These are phyloP conservation scores for Stephanodiscus minutulus DNA, from an alignment of 108 stramenopile species.

Conservation along the genomic window DNA sequence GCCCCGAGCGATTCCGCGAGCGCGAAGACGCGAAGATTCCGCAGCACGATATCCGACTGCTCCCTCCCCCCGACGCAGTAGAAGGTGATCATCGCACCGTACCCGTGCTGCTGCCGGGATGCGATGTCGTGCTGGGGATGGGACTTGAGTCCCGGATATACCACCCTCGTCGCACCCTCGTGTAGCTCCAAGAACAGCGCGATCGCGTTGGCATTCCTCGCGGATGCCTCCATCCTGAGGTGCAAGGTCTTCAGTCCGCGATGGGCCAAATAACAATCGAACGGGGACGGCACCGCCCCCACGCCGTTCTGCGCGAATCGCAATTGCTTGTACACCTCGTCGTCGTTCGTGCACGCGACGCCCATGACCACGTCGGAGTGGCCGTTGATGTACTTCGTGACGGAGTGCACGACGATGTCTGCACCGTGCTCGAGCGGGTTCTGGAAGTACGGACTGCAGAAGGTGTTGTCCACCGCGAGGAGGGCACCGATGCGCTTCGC, in stretches of 20 bases:
- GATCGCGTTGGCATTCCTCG: constrained; percentile 79
- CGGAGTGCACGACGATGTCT: constrained; percentile 78
- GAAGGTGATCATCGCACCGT: constrained; percentile 90
- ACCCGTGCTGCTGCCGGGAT: constrained; percentile 70
- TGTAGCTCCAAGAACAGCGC: constrained; percentile 73
- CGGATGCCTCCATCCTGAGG: constrained; percentile 83
- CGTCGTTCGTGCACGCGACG: constrained; percentile 72
- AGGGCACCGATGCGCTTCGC: constrained; percentile 52
- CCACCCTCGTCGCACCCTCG: constrained; percentile 59
- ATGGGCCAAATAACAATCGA: constrained; percentile 89
- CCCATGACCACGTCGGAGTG: constrained; percentile 83
- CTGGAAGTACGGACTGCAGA: constrained; percentile 91
- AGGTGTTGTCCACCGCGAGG: constrained; percentile 93
- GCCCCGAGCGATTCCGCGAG: constrained; percentile 76
- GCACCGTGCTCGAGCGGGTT: constrained; percentile 81
- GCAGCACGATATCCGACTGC: constrained; percentile 54
- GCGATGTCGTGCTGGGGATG: constrained; percentile 89
- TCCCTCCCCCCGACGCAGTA: constrained; percentile 74
- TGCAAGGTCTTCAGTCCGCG: constrained; percentile 91
- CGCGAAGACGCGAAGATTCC: constrained; percentile 65
- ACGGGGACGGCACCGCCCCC: constrained; percentile 90
- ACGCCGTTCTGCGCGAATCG: constrained; percentile 88
- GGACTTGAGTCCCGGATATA: constrained; percentile 82
- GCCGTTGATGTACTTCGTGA: constrained; percentile 88
- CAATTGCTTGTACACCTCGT: constrained; percentile 64